Base-by-base conservation (phyloP, 2,329 filamentous ascomycete species). In the Penicillium hordei region DNA sequence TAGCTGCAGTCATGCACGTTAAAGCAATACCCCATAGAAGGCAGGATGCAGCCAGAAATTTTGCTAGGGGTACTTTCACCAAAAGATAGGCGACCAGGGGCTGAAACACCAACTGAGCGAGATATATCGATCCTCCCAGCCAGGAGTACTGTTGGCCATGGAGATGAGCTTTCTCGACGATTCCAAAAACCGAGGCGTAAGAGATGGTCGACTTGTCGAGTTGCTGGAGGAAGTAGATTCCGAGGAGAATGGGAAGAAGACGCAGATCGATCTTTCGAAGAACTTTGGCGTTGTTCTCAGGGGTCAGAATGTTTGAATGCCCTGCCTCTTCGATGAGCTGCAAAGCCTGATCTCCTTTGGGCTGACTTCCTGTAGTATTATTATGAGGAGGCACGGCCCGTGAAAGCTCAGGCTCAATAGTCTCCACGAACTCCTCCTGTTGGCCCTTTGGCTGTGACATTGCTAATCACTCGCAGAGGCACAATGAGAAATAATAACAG, bases 111-210 rank as follows among this genome's bases (percentile, higher is more conserved):
- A 85, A 73, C 65, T 84, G 82, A 0, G 81, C 81, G 39, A 84
- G 73, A 58, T 84, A 84, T 13, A 84, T 80, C 29, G 83, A 78
- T 4, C 78, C 76, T 1, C 79, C 79, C 0, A 81, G 70, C 81
- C 80, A 82, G 34, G 77, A 79, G 67, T 79, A 83, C 59, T 88
- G 78, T 48, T 83, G 76, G 17, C 83, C 83, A 9, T 80, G 73
- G 1, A 88, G 80, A 40, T 80, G 68, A 0, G 84, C 81, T 66
- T 86, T 83, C 51, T 85, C 75, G 33, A 85, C 81, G 12, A 89
- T 76, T 2, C 85, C 85, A 62, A 88, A 88, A 12, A 88, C 82
- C 0, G 85, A 86, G 3, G 83, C 83, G 64, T 87, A 88, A 2
- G 74, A 77, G 2, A 88, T 75, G 0, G 83, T 85, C 0, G 84